Evolutionary conservation across 2,329 filamentous ascomycete genomes (phyloP).

Genomic region (Penicillium sp.): DNA sequence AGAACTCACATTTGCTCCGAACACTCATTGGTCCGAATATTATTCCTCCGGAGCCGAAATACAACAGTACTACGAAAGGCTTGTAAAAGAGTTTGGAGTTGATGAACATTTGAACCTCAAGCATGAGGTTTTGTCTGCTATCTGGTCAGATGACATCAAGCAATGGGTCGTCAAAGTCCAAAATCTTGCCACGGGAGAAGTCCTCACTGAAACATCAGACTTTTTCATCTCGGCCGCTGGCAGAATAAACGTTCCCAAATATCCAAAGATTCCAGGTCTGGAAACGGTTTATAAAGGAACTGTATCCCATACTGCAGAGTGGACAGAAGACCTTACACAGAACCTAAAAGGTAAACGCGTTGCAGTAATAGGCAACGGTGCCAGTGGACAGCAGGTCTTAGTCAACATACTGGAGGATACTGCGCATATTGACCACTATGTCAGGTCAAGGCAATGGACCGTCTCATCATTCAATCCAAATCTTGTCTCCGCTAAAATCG

Average conservation of each 20-base stretch:
- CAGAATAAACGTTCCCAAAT: constrained; percentile 4
- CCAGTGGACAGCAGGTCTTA: constrained; percentile 6
- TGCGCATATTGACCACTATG: constrained; percentile 10
- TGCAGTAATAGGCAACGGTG: constrained; percentile 10
- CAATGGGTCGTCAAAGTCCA: constrained; percentile 8
- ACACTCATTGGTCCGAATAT: constrained; percentile 10
- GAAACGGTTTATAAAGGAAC: constrained; percentile 1
- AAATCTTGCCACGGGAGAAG: neutral
- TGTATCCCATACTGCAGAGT: constrained; percentile 6
- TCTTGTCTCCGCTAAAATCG: neutral
- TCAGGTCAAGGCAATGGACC: constrained; percentile 5
- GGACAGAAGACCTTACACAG: constrained; percentile 3
- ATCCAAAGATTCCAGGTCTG: constrained; percentile 4
- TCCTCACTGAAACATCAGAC: constrained; percentile 5
- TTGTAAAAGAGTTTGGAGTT: neutral
- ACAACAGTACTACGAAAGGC: constrained; percentile 4
- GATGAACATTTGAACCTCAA: neutral
- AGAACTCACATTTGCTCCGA: constrained; percentile 10
- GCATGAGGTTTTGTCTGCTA: constrained; percentile 4
- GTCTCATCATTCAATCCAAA: constrained; percentile 5
- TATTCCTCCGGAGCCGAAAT: constrained; percentile 7
- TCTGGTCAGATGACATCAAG: neutral
- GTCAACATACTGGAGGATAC: neutral
- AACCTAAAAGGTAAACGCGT: constrained; percentile 6
- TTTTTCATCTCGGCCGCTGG: constrained; percentile 7